Base-by-base conservation (phyloP, 257 asterid genomes). In the Ilex asprella region DNA sequence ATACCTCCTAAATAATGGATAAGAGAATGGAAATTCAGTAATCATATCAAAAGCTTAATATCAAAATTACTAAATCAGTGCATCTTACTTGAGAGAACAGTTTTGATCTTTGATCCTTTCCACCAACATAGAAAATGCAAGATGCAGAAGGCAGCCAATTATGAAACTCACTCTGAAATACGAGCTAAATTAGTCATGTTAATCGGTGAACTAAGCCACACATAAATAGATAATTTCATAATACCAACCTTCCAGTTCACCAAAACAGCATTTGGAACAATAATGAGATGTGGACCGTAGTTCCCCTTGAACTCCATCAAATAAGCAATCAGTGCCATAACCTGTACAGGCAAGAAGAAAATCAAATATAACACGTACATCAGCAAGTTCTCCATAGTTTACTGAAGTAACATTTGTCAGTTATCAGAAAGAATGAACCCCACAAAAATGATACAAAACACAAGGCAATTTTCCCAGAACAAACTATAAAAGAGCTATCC, bases 201-300 rank as follows among this genome's bases (percentile, higher is more conserved):
- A 59, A 56, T 6, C 13, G 54, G 30, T 50, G 39, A 56, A 61
- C 50, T 59, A 14, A 56, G 13, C 13, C 43, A 27, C 12, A 21
- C 55, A 64, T 29, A 66, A 49, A 30, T 55, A 49, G 16, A 31
- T 8, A 66, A 59, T 31, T 52, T 56, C 12, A 58, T 47, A 58
- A 74, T 55, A 47, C 70, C 65, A 58, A 93, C 99, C 97, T 93
- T 93, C 99, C 99, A 93, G 83, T 93, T 93, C 64, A 93, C 99
- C 58, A 93, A 80, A 78, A 93, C 99, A 69, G 99, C 99, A 81
- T 93, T 93, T 54, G 99, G 99, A 70, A 93, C 99, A 70, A 93
- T 82, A 68, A 93, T 90, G 16, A 93, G 95, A 81, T 93, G 99
- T 30, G 99, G 99, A 16, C 99, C 99, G 76, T 93, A 93, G 72